These are phyloP conservation scores for Fonsecaea multimorphosa DNA, from an alignment of 2,329 filamentous ascomycete genomes.

Conservation along the genomic window DNA sequence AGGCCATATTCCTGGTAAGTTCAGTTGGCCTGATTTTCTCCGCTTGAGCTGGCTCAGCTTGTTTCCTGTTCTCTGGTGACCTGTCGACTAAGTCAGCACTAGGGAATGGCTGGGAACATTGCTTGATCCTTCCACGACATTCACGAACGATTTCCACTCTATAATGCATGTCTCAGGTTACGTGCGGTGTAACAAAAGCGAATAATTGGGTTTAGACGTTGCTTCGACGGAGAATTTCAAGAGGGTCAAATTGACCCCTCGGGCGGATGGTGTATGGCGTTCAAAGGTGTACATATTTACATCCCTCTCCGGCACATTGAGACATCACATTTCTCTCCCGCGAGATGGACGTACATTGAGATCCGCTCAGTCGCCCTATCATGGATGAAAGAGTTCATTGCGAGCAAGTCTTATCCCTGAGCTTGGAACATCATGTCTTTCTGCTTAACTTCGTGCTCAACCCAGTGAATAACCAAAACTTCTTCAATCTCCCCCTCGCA, in stretches of 20 bases:
- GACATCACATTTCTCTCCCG: not conserved
- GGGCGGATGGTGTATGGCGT: not conserved
- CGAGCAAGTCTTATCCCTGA: not conserved
- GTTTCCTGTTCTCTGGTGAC: not conserved
- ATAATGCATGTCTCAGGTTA: not conserved
- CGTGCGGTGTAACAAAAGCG: conserved; percentile 2
- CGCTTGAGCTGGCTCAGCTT: not conserved
- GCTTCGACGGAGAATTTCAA: not conserved
- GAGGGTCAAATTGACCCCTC: not conserved
- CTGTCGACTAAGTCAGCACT: conserved; percentile 7
- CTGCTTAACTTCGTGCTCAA: not conserved
- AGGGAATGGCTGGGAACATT: conserved; percentile 40
- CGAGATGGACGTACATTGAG: not conserved
- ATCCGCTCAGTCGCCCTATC: not conserved
- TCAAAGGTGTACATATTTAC: not conserved
- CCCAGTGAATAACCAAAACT: too few species aligned
- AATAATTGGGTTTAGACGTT: not conserved
- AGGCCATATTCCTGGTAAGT: conserved; percentile 88
- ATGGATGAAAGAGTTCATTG: not conserved
- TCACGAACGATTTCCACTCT: conserved; percentile 9
- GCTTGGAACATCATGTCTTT: not conserved
- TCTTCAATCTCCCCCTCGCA: not conserved
- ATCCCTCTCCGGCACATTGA: not conserved
- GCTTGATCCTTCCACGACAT: conserved; percentile 25
- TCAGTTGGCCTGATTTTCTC: not conserved